Base-by-base conservation (phyloP, 768 basidiomycete genomes). In the Lentinus brumalis region DNA sequence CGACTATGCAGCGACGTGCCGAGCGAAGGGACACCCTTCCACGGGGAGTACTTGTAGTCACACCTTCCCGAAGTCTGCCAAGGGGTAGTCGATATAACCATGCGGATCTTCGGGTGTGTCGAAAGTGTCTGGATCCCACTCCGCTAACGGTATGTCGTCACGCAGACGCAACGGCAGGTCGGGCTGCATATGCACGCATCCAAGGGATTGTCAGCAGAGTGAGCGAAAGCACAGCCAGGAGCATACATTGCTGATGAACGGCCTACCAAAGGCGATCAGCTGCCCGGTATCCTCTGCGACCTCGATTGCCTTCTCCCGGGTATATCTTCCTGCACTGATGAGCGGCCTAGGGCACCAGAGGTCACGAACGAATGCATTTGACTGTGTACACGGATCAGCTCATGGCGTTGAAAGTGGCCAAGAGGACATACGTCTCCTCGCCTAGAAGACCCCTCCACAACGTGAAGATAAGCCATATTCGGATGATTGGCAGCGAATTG, bases 401-500 rank as follows among this genome's bases (percentile, higher is more conserved):
- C 3, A 46, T 16, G 21, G 21, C 21, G 21, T 26, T 26, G 21
- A 26, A 26, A 26, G 21, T 26, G 21, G 21, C 21, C 21, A 26
- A 26, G 21, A 26, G 21, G 21, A 26, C 21, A 26, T 26, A 26
- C 21, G 21, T 26, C 21, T 26, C 21, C 21, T 26, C 45, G 5
- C n/a, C 9, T 5, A 46, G 8, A 18, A 16, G n/a, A 18, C 21
- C 75, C 69, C 64, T 76, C 73, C 6, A 75, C 65, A 41, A 74
- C 42, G 66, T 79, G 73, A 18, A 79, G 50, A 69, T 77, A 79
- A 11, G 74, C 77, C 2, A 78, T 68, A 21, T 77, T 53, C 5
- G 83, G 80, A 61, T 78, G 75, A 5, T 59, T 56, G 4, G 67
- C 59, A 30, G 69, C 71, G n/a, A 88, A 59, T 31, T 76, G 53